Percentiles rank a stretch among this genome's conserved stretches.
Evolutionary conservation across 768 basidiomycete genomes (phyloP).

Genomic region (Trametes cubensis): DNA sequence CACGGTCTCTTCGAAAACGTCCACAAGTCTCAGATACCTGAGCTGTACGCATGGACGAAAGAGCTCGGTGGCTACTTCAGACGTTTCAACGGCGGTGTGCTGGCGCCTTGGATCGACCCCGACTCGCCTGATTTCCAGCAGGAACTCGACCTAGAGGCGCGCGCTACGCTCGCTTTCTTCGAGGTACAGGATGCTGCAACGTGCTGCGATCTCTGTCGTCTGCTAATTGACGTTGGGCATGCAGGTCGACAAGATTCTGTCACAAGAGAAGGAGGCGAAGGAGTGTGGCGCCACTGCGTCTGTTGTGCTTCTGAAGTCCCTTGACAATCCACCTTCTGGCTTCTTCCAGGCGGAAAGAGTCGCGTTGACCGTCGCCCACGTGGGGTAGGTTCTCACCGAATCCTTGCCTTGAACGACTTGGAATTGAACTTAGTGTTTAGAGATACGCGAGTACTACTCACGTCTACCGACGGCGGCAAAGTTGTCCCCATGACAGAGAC

Average conservation of each 20-base stretch:
- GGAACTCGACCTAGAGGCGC: constrained; percentile 74
- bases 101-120: constrained; percentile 63
- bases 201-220: not conserved
- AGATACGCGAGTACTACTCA: constrained; percentile 68
- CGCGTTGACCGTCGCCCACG: constrained; percentile 88
- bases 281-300: constrained; percentile 90
- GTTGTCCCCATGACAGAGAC: constrained; percentile 90
- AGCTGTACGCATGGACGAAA: constrained; percentile 75
- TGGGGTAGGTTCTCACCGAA: constrained; percentile 62
- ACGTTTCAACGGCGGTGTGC: constrained; percentile 79
- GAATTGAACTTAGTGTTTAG: constrained; percentile 5
- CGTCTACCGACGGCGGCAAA: constrained; percentile 68
- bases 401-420: not conserved
- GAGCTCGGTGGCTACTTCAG: constrained; percentile 90
- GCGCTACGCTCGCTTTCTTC: constrained; percentile 85
- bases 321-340: constrained; percentile 77
- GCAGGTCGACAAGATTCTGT: constrained; percentile 76
- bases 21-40: constrained; percentile 69
- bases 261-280: constrained; percentile 68
- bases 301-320: constrained; percentile 85
- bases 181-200: constrained; percentile 52
- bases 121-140: constrained; percentile 33
- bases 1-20: constrained; percentile 85
- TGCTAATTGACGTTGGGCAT: not conserved
- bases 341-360: constrained; percentile 81